These are phyloP conservation scores for Cyberlindnera xishuangbannaensis DNA, from an alignment of 805 yeast genomes.

Conservation along the genomic window DNA sequence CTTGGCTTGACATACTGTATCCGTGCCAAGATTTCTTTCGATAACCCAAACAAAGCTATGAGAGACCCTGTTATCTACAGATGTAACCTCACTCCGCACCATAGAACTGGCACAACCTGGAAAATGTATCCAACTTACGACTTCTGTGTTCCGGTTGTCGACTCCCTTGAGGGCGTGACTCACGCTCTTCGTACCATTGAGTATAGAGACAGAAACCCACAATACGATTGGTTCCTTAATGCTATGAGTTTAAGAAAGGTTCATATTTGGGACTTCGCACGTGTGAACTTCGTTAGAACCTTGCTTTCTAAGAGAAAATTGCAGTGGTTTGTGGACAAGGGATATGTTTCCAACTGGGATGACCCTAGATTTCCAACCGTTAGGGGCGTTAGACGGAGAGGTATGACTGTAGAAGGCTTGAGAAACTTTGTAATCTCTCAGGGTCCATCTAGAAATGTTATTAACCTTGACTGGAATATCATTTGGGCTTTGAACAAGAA, in stretches of 20 bases:
- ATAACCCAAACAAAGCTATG: constrained; percentile 86
- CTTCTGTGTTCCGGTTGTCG: constrained; percentile 97
- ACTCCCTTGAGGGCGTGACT: constrained; percentile 93
- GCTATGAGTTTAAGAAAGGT: constrained; percentile 83
- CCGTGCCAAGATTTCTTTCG: constrained; percentile 94
- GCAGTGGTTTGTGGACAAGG: constrained; percentile 97
- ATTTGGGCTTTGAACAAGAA: constrained; percentile 98
- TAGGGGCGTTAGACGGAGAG: constrained; percentile 98
- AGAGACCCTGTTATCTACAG: constrained; percentile 98
- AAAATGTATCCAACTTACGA: constrained; percentile 98
- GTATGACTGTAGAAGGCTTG: constrained; percentile 98
- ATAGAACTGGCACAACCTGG: constrained; percentile 91
- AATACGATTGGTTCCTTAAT: constrained; percentile 92
- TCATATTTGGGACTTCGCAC: constrained; percentile 95
- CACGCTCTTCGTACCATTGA: constrained; percentile 97
- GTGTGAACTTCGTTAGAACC: constrained; percentile 96
- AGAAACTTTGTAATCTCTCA: constrained; percentile 89
- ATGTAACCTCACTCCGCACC: constrained; percentile 96
- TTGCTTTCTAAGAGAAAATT: constrained; percentile 93
- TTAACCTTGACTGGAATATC: constrained; percentile 94
- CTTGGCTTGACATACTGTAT: constrained; percentile 88
- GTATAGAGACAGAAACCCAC: constrained; percentile 98
- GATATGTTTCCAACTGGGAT: constrained; percentile 85
- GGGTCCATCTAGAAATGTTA: constrained; percentile 96
- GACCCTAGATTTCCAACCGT: constrained; percentile 99